Conservation (phyloP, 2,329 filamentous ascomycete genomes). For the Botrytis tulipae region DNA sequence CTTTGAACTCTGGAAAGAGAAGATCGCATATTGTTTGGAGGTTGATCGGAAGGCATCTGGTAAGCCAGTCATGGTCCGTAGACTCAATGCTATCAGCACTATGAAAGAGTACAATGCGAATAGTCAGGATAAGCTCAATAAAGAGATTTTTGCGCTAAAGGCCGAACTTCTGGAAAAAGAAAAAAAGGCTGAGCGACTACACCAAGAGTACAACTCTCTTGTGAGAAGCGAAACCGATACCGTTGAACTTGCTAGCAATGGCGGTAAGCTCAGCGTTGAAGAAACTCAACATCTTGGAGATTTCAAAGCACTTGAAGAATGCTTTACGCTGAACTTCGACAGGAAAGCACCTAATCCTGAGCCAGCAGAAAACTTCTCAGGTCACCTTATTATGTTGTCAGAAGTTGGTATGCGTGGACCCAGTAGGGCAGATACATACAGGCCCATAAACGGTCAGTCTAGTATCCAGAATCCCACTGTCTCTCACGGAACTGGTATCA, state of each 20-base stretch:
- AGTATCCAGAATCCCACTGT: neutral
- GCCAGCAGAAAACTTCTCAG: neutral
- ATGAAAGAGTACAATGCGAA: neutral
- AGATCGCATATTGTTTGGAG: neutral
- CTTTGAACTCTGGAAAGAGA: neutral
- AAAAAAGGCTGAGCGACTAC: neutral
- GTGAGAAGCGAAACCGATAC: neutral
- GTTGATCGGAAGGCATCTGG: neutral
- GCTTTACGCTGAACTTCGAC: neutral
- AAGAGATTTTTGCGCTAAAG: neutral
- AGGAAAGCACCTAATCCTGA: constrained; percentile 8
- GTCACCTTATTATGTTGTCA: neutral
- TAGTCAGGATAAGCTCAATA: neutral
- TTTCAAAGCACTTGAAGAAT: constrained; percentile 1
- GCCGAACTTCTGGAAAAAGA: neutral
- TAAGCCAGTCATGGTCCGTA: neutral
- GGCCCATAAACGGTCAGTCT: neutral
- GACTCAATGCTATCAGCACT: neutral
- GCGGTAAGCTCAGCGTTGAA: neutral
- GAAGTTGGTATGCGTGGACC: neutral
- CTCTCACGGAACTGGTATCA: neutral
- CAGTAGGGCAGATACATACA: neutral
- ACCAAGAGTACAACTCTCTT: neutral
- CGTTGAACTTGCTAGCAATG: neutral
- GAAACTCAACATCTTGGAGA: neutral